Percentiles rank a stretch among this genome's conserved stretches.
Conservation (phyloP, 495 filamentous ascomycete species). For the Daldinia loculata region DNA sequence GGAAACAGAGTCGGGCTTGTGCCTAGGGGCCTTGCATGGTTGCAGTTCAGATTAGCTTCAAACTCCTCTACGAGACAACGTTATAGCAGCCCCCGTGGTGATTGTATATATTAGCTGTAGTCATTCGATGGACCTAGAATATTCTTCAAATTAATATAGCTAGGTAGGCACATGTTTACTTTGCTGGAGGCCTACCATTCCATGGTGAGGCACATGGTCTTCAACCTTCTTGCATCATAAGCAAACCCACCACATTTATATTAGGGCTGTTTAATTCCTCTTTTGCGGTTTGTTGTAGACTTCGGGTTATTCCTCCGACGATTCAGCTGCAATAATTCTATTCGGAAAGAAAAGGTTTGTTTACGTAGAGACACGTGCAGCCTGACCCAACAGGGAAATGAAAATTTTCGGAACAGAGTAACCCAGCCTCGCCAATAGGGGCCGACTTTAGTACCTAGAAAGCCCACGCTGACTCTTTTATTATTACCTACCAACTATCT, state of each 20-base stretch:
- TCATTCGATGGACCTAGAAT: not conserved
- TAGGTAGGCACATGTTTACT: not conserved
- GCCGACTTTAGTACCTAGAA: not conserved
- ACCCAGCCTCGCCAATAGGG: constrained; percentile 4
- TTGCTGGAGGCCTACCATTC: not conserved
- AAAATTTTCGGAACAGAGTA: constrained; percentile 13
- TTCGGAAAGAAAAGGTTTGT: not conserved
- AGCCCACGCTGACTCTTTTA: constrained; percentile 7
- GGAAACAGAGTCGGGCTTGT: constrained; percentile 18
- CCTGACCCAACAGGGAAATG: not conserved
- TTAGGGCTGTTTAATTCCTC: not conserved
- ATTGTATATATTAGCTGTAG: not conserved
- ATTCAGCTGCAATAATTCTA: not conserved
- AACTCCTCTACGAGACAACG: constrained; percentile 1
- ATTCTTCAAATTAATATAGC: not conserved
- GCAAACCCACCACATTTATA: not conserved
- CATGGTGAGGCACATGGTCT: constrained; percentile 9
- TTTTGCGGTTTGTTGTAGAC: not conserved
- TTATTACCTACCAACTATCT: not conserved
- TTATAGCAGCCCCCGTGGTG: constrained; percentile 10
- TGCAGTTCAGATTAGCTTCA: constrained; percentile 13
- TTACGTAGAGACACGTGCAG: constrained; percentile 9
- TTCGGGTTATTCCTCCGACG: not conserved
- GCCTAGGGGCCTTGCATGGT: not conserved
- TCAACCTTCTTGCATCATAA: not conserved